Evolutionary conservation across 805 yeast genomes (phyloP).

Genomic region (Starmerella sirachaensis): DNA sequence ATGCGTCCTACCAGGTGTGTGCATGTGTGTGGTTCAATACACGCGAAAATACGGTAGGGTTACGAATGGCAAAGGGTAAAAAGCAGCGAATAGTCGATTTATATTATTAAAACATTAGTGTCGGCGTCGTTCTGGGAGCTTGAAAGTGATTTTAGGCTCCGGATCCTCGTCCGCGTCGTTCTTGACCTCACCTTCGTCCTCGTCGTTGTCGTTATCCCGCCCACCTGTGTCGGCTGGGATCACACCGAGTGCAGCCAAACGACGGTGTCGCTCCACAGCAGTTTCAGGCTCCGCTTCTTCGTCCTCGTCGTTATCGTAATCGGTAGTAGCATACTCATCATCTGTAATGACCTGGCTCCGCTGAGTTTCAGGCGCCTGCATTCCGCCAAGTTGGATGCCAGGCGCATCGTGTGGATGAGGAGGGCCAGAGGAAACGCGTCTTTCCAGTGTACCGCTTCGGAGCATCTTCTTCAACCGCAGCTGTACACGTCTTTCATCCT

Average conservation of each 20-base stretch:
- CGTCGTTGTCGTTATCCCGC: constrained; percentile 21
- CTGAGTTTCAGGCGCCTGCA: neutral
- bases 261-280: constrained; percentile 51
- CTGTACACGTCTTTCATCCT: constrained; percentile 21
- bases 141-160: constrained; percentile 20
- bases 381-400: constrained; percentile 2
- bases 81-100: too few species aligned
- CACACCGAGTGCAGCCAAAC: constrained; percentile 36
- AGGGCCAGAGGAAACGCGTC: constrained; percentile 8
- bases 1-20: too few species aligned
- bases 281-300: constrained; percentile 40
- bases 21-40: too few species aligned
- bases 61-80: too few species aligned
- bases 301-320: constrained; percentile 22
- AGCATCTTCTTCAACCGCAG: constrained; percentile 16
- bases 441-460: constrained; percentile 13
- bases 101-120: neutral
- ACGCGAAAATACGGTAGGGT: too few species aligned
- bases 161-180: constrained; percentile 9
- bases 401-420: neutral
- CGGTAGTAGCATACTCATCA: constrained; percentile 20
- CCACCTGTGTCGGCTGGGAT: constrained; percentile 20
- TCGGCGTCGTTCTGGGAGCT: constrained; percentile 13
- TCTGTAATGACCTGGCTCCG: constrained; percentile 12
- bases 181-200: constrained; percentile 1